Conservation (phyloP, 1,284 basidiomycete species). For the Volvariella volvacea region DNA sequence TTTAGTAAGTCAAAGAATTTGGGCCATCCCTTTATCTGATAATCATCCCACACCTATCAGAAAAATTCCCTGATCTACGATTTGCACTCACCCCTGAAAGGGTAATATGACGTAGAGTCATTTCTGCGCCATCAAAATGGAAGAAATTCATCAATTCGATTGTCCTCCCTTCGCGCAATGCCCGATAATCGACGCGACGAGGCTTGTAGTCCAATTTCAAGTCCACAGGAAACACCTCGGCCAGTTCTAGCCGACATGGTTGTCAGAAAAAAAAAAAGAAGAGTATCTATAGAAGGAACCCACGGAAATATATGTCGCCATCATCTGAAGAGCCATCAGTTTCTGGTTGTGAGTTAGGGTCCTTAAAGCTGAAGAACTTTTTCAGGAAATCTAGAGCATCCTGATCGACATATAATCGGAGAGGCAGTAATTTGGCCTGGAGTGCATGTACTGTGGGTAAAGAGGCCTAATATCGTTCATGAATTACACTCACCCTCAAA, state of each 20-base stretch:
- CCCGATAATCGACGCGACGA: conserved; percentile 90
- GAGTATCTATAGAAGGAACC: conserved; percentile 16
- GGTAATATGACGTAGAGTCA: conserved; percentile 92
- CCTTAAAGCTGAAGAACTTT: conserved; percentile 89
- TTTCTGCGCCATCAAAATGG: conserved; percentile 98
- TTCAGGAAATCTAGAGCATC: conserved; percentile 98
- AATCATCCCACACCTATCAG: conserved; percentile 6
- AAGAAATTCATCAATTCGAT: conserved; percentile 99
- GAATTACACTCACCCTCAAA: conserved; percentile 56
- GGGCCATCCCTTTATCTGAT: conserved; percentile 83
- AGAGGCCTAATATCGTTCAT: neutral
- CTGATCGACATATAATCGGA: conserved; percentile 94
- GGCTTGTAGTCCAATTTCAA: conserved; percentile 98
- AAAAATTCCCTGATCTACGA: neutral
- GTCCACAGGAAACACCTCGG: conserved; percentile 85
- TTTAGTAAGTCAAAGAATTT: conserved; percentile 87
- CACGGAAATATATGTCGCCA: conserved; percentile 71
- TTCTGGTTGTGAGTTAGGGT: conserved; percentile 40
- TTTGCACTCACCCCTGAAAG: conserved; percentile 71
- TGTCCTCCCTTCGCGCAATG: conserved; percentile 85
- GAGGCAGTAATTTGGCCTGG: conserved; percentile 83
- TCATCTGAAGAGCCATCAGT: conserved; percentile 28
- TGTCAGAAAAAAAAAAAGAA: conserved; percentile 3
- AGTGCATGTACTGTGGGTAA: neutral
- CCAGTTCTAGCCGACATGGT: conserved; percentile 53